Evolutionary conservation across 139 green algal species (phyloP).

Genomic region (Picochlorum sp.): DNA sequence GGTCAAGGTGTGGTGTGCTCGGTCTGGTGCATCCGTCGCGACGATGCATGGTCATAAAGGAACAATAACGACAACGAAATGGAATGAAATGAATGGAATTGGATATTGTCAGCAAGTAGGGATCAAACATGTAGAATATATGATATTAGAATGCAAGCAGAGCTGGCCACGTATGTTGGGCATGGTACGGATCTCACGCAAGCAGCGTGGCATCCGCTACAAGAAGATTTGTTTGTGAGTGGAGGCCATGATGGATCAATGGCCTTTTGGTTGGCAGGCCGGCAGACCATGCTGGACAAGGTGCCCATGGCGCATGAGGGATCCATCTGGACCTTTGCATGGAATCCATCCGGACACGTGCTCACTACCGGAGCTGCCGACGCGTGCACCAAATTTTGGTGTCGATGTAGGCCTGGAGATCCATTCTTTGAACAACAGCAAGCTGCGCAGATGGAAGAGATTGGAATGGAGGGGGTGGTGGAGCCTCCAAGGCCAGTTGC

Average conservation of each 20-base stretch:
- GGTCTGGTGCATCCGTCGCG: slow-evolving; percentile 30
- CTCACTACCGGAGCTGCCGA: slow-evolving; percentile 50
- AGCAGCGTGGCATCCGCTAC: slow-evolving; percentile 74
- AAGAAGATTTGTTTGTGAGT: slow-evolving; percentile 76
- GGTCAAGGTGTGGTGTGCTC: slow-evolving; percentile 89
- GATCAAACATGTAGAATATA: slow-evolving; percentile 74
- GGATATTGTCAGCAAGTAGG: slow-evolving; percentile 62
- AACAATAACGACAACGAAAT: slow-evolving; percentile 57
- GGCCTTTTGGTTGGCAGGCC: slow-evolving; percentile 10
- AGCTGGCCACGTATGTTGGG: slow-evolving; percentile 61
- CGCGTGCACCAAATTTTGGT: slow-evolving; percentile 70
- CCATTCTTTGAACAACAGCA: slow-evolving; percentile 31
- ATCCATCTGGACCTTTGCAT: slow-evolving; percentile 59
- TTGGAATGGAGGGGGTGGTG: slow-evolving; percentile 8
- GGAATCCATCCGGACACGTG: slow-evolving; percentile 81
- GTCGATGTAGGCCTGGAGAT: slow-evolving; percentile 31
- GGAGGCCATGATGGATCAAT: slow-evolving; percentile 57
- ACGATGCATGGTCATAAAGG: slow-evolving; percentile 85
- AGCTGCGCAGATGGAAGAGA: slow-evolving; percentile 22
- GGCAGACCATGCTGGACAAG: slow-evolving; percentile 30
- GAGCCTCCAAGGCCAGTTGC: background rate
- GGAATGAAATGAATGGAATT: slow-evolving; percentile 79
- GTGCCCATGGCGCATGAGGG: slow-evolving; percentile 57
- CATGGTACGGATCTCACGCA: slow-evolving; percentile 71
- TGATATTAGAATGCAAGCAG: slow-evolving; percentile 56